Base-by-base conservation (phyloP, 1,284 basidiomycete species). In the Ustilago shanxiensis region DNA sequence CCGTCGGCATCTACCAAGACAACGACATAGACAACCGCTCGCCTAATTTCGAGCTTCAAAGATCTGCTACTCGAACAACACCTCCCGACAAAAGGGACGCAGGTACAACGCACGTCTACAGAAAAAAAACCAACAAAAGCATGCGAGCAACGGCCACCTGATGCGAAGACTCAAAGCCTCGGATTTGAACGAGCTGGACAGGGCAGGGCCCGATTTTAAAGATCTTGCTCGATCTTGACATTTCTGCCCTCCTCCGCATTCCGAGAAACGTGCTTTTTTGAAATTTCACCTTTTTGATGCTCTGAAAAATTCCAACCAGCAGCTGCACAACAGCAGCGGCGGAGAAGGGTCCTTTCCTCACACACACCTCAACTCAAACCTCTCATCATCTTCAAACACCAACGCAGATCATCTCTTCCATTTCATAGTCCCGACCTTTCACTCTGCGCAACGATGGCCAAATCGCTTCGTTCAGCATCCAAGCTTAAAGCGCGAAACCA, bases 401-500 rank as follows among this genome's bases (percentile, higher is more conserved):
- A n/a, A n/a, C n/a, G n/a, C n/a, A n/a, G n/a, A n/a, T n/a, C n/a
- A n/a, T n/a, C n/a, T n/a, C n/a, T n/a, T n/a, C n/a, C n/a, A n/a
- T n/a, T n/a, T n/a, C n/a, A n/a, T n/a, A n/a, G n/a, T n/a, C 39
- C 16, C 29, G 41, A 24, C 14, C 13, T 3, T n/a, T 18, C 37
- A 14, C 18, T 16, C 37, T 39, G 18, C 18, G 13, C 14, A n/a
- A 18, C 79, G 47, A 96, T 98, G 95, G 95, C 93, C 66, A 98
- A 98, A 89, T 95, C 94, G 47, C 90, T 92, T 58, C 90, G 95
- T 84, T 93, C 94, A 20, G 96, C 95, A 88, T 89, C 90, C 72
- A 97, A 97, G 88, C 92, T 94, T 59, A 89, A 91, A 35, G 93
- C 91, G 84, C 91, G 95, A 73, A 89, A 91, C 16, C 92, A 93